These are phyloP conservation scores for Eucalyptus microcorys DNA, from an alignment of 345 rosid species.

Conservation along the genomic window DNA sequence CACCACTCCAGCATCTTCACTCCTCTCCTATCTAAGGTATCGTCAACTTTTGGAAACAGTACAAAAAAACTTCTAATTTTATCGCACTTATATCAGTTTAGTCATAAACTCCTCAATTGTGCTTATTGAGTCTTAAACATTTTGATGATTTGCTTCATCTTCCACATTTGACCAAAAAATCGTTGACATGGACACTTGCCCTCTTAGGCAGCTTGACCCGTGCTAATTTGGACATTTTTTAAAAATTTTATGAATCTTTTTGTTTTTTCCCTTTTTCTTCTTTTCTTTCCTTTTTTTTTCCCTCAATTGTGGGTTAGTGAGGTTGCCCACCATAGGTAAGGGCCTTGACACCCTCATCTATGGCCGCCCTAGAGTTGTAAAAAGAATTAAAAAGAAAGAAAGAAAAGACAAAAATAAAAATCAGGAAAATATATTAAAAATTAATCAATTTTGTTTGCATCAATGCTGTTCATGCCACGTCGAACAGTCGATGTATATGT, in stretches of 20 bases:
- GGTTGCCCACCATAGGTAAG: neutral
- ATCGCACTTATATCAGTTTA: fast-evolving
- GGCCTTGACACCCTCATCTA: neutral
- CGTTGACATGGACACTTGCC: fast-evolving
- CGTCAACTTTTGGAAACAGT: fast-evolving
- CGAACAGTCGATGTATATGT: fast-evolving
- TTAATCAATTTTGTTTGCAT: fast-evolving
- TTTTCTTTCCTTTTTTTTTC: too few relatives aligned
- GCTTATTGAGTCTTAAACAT: fast-evolving
- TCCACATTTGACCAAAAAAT: neutral
- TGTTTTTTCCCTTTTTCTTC: too few relatives aligned
- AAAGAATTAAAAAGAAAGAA: fast-evolving
- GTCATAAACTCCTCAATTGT: too few relatives aligned
- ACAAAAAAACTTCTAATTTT: fast-evolving
- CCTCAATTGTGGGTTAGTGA: fast-evolving
- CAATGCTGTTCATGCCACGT: fast-evolving
- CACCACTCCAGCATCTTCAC: neutral
- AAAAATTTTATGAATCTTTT: too few relatives aligned
- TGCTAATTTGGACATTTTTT: too few relatives aligned
- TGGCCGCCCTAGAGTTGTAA: neutral
- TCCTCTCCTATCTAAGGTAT: neutral
- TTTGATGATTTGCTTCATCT: neutral
- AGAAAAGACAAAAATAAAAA: fast-evolving
- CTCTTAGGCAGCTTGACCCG: fast-evolving
- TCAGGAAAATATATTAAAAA: too few relatives aligned